Percentiles rank a stretch among this genome's conserved stretches.
Evolutionary conservation across 2,329 filamentous ascomycete species (phyloP).

Genomic region (Trichoderma breve): DNA sequence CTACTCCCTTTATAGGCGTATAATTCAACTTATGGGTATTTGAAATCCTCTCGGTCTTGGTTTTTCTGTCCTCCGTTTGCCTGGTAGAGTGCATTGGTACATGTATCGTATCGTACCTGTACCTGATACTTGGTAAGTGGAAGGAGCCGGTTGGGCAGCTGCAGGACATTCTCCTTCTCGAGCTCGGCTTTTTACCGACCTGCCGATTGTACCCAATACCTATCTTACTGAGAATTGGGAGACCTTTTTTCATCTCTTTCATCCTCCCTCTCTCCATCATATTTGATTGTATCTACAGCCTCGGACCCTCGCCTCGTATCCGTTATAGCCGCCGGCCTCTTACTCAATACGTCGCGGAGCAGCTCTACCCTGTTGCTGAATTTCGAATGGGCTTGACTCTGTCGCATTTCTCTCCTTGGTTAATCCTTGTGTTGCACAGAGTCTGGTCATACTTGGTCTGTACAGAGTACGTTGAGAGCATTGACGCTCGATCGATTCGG

Average conservation of each 20-base stretch:
- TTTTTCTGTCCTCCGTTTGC: no score
- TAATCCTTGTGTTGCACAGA: background rate
- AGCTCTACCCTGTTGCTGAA: background rate
- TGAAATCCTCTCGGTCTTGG: no score
- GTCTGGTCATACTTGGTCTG: background rate
- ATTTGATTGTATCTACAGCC: background rate
- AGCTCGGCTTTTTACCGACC: background rate
- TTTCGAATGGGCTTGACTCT: background rate
- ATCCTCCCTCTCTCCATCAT: background rate
- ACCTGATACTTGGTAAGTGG: background rate
- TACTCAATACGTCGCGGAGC: background rate
- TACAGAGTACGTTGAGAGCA: background rate
- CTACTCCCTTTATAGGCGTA: no score
- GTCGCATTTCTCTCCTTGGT: background rate
- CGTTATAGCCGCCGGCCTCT: background rate
- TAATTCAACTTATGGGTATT: no score
- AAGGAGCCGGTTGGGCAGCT: slow-evolving; percentile 12
- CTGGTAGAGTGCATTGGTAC: no score
- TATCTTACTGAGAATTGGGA: background rate
- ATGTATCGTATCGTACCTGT: background rate
- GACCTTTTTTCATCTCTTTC: background rate
- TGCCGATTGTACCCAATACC: background rate
- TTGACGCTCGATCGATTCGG: background rate
- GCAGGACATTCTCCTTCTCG: background rate
- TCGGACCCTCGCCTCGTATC: background rate